phyloP scores from a whole-genome alignment of 116 monocot genomes.

The Iris pallida region DNA sequence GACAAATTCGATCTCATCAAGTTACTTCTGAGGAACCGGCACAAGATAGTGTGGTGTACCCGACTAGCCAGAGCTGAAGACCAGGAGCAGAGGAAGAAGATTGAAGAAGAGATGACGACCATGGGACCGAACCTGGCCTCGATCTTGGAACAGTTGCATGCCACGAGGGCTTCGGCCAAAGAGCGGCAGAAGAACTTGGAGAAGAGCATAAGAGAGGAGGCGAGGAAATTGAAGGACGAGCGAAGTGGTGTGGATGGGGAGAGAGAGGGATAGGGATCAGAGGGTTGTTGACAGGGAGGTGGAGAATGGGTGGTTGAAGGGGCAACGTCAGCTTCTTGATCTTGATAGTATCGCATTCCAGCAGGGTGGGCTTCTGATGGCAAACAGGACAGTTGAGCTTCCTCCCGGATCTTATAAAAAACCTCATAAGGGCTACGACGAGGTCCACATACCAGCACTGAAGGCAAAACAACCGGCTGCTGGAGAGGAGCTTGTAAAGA shows the following conservation, averaged over 20 bases:
- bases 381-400: conserved; percentile 88
- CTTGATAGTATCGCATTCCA: conserved; percentile 79
- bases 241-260: conserved; percentile 37
- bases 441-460: conserved; percentile 82
- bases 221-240: conserved; percentile 83
- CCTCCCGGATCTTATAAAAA: conserved; percentile 68
- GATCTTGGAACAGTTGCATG: conserved; percentile 92
- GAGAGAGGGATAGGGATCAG: conserved; percentile 11
- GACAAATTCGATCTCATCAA: conserved; percentile 97
- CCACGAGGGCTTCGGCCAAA: conserved; percentile 95
- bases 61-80: conserved; percentile 88
- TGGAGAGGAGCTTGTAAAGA: conserved; percentile 73
- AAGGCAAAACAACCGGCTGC: conserved; percentile 54
- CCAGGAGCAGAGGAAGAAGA: conserved; percentile 80
- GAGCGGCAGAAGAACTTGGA: conserved; percentile 95
- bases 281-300: conserved; percentile 45
- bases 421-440: conserved; percentile 91
- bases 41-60: conserved; percentile 97
- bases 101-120: conserved; percentile 85
- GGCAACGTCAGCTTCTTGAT: conserved; percentile 77
- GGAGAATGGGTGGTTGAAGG: conserved; percentile 83
- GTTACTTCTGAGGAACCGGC: conserved; percentile 74
- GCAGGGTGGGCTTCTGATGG: conserved; percentile 83
- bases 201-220: conserved; percentile 91
- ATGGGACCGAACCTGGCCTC: conserved; percentile 50